These are phyloP conservation scores for Melanogaster broomeanus DNA, from an alignment of 768 basidiomycete genomes.

Conservation along the genomic window DNA sequence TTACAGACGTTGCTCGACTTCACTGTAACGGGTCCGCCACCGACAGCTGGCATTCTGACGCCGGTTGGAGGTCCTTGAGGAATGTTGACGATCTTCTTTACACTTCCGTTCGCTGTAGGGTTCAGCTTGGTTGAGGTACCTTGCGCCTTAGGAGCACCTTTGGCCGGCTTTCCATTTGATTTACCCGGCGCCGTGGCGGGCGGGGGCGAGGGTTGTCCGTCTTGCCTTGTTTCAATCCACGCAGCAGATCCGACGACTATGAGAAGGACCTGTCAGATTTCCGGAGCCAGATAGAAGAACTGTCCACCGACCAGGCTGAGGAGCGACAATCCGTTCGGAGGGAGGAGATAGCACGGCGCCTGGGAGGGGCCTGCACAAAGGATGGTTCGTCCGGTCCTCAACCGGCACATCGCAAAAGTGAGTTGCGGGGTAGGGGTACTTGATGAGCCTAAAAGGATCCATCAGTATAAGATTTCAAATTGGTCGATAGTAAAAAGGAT, in stretches of 20 bases:
- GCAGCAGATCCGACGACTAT: constrained; percentile 31
- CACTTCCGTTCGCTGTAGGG: constrained; percentile 23
- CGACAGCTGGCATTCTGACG: constrained; percentile 25
- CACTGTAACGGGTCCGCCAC: constrained; percentile 25
- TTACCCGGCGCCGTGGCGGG: constrained; percentile 3
- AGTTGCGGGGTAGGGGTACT: constrained; percentile 42
- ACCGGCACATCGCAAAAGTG: constrained; percentile 40
- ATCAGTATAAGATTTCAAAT: neutral
- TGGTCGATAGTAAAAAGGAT: neutral
- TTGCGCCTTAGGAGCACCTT: constrained; percentile 15
- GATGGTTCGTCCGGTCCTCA: constrained; percentile 39
- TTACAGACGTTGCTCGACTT: constrained; percentile 31
- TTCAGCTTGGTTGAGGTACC: constrained; percentile 3
- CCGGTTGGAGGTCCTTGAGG: constrained; percentile 5
- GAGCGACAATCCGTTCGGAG: constrained; percentile 21
- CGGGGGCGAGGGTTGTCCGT: neutral
- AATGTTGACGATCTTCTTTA: constrained; percentile 10
- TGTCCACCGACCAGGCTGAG: constrained; percentile 33
- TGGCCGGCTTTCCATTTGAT: constrained; percentile 17
- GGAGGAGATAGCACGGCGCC: constrained; percentile 26
- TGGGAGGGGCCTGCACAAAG: constrained; percentile 48
- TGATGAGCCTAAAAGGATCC: constrained; percentile 26
- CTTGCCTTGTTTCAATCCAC: constrained; percentile 24
- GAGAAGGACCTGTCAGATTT: constrained; percentile 1
- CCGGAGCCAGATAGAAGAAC: constrained; percentile 1